These are phyloP conservation scores for Solanum dulcamara DNA, from an alignment of 257 asterid species.

Conservation along the genomic window DNA sequence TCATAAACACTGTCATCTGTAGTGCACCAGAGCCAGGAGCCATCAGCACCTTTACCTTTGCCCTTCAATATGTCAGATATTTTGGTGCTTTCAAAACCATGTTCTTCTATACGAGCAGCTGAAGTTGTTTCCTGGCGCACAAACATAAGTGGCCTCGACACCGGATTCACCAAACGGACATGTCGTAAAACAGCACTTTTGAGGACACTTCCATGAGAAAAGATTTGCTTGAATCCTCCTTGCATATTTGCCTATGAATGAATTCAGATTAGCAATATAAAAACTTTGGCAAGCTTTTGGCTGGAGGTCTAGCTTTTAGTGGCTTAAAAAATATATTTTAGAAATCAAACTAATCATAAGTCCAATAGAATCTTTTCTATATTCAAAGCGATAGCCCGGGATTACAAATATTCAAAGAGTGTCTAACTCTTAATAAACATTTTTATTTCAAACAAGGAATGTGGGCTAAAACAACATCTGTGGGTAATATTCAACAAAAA, in stretches of 20 bases:
- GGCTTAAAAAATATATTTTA: not conserved
- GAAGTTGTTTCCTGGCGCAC: conserved; percentile 60
- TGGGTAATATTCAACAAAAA: not conserved
- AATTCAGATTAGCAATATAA: not conserved
- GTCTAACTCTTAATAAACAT: not conserved
- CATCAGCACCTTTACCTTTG: conserved; percentile 86
- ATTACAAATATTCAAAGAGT: not conserved
- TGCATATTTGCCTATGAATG: conserved; percentile 48
- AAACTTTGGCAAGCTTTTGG: not conserved
- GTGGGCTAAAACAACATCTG: not conserved
- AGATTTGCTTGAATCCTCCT: conserved; percentile 69
- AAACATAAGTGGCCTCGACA: conserved; percentile 25
- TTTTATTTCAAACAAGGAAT: not conserved
- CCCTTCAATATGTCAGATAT: conserved; percentile 58
- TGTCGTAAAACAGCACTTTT: conserved; percentile 64
- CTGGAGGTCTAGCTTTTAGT: not conserved
- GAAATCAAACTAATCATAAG: not conserved
- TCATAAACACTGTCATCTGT: conserved; percentile 85
- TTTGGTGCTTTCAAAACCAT: conserved; percentile 88
- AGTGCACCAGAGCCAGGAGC: conserved; percentile 99
- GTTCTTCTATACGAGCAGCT: conserved; percentile 83
- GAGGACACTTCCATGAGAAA: conserved; percentile 53
- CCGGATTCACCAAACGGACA: conserved; percentile 46
- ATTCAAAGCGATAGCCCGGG: too few relatives aligned
- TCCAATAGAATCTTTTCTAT: not conserved